Evolutionary conservation across 1,284 basidiomycete genomes (phyloP).

Genomic region (Sporisorium scitamineum): DNA sequence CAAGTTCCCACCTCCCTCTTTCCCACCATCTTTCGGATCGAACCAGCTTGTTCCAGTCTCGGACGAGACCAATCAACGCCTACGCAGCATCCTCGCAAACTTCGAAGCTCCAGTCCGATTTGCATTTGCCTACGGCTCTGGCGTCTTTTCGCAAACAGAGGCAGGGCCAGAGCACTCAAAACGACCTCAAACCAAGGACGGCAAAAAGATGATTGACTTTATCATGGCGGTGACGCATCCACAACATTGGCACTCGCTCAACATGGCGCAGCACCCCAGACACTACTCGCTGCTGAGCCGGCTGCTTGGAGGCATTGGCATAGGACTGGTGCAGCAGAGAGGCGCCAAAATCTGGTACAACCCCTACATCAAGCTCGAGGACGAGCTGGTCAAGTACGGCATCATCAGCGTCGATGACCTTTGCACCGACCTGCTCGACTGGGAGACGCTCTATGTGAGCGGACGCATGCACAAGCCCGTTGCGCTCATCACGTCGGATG

Average conservation of each 20-base stretch:
- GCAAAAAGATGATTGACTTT: constrained; percentile 84
- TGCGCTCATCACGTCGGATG: constrained; percentile 73
- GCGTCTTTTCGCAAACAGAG: constrained; percentile 88
- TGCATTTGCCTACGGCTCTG: constrained; percentile 94
- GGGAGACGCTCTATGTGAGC: constrained; percentile 92
- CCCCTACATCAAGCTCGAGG: constrained; percentile 61
- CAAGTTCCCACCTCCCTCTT: constrained; percentile 37
- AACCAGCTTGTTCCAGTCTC: constrained; percentile 60
- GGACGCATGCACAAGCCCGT: constrained; percentile 96
- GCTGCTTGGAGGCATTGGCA: constrained; percentile 81
- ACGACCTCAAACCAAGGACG: constrained; percentile 68
- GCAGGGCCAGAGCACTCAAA: constrained; percentile 70
- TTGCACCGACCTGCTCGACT: constrained; percentile 88
- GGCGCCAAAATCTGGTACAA: constrained; percentile 86
- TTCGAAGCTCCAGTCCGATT: constrained; percentile 87
- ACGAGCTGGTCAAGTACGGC: constrained; percentile 95
- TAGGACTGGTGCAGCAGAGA: constrained; percentile 81
- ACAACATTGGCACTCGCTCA: constrained; percentile 91
- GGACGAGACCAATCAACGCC: constrained; percentile 25
- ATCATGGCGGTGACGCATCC: constrained; percentile 93
- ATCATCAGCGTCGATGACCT: constrained; percentile 91
- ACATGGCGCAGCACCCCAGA: constrained; percentile 86
- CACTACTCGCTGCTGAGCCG: constrained; percentile 91
- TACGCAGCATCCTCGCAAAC: constrained; percentile 45
- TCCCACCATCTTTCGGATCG: constrained; percentile 56